These are phyloP conservation scores for Tuber brumale DNA, from an alignment of 495 filamentous ascomycete genomes.

Conservation along the genomic window DNA sequence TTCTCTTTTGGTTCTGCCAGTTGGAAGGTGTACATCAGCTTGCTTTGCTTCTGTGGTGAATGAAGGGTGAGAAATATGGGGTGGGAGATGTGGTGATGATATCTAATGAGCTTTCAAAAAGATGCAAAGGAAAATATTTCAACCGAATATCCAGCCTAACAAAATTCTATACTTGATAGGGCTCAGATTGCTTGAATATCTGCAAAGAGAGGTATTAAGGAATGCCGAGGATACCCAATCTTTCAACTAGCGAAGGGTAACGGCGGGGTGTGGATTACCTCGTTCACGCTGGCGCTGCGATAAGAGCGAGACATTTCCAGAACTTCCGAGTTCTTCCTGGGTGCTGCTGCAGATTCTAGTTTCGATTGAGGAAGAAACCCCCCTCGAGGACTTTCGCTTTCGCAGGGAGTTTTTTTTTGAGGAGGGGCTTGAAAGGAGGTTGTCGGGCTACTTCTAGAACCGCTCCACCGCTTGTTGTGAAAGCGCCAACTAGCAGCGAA, in stretches of 20 bases:
- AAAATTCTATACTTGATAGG: neutral
- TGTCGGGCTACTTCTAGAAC: neutral
- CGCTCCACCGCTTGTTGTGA: neutral
- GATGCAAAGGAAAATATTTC: neutral
- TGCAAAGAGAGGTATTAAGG: neutral
- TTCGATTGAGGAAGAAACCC: neutral
- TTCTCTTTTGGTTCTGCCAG: neutral
- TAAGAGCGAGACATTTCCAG: neutral
- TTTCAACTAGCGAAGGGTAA: neutral
- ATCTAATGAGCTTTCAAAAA: neutral
- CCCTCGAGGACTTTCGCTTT: neutral
- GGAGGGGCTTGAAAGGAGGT: neutral
- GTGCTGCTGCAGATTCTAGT: neutral
- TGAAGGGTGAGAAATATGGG: neutral
- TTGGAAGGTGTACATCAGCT: neutral
- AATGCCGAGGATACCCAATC: neutral
- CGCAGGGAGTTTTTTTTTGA: neutral
- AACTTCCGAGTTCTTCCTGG: neutral
- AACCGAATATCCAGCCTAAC: neutral
- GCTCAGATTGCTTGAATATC: neutral
- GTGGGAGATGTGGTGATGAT: neutral
- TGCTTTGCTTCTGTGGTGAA: neutral
- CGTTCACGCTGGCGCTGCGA: neutral
- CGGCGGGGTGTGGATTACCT: neutral
- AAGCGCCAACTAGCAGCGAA: accelerated